Conservation (phyloP, 2,329 filamentous ascomycete genomes). For the Penicillium sp. region DNA sequence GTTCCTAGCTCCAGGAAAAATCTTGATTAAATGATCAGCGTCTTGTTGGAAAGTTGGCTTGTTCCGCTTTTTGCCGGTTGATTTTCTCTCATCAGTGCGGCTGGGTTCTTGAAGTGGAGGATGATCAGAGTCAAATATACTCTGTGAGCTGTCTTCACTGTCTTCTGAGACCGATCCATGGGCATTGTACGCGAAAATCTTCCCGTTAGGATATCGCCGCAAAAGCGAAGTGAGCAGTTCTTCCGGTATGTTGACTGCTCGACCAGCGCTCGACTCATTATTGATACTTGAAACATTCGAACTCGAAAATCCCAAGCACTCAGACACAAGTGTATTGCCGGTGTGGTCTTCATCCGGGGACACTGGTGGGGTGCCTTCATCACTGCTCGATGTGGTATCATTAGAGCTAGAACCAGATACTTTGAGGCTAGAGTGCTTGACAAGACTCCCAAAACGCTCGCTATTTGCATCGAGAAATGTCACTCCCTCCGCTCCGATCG, state of each 20-base stretch:
- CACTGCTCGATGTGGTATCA: too few species aligned
- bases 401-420: too few species aligned
- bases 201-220: slow-evolving; percentile 30
- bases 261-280: slow-evolving; percentile 7
- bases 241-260: slow-evolving; percentile 23
- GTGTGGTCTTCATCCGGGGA: too few species aligned
- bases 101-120: too few species aligned
- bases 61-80: slow-evolving; percentile 13
- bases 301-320: slow-evolving; percentile 19
- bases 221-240: slow-evolving; percentile 23
- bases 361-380: too few species aligned
- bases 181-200: slow-evolving; percentile 31
- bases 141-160: neutral
- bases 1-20: slow-evolving; percentile 26
- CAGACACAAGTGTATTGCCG: too few species aligned
- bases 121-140: too few species aligned
- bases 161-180: slow-evolving; percentile 29
- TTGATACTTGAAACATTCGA: slow-evolving; percentile 20
- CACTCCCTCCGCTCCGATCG: slow-evolving; percentile 45
- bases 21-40: slow-evolving; percentile 23
- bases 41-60: slow-evolving; percentile 20
- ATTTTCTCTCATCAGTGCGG: too few species aligned
- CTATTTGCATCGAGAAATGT: slow-evolving; percentile 34
- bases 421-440: too few species aligned
- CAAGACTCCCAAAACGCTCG: too few species aligned